These are phyloP conservation scores for Lachancea fermentati DNA, from an alignment of 805 yeast genomes.

Conservation along the genomic window DNA sequence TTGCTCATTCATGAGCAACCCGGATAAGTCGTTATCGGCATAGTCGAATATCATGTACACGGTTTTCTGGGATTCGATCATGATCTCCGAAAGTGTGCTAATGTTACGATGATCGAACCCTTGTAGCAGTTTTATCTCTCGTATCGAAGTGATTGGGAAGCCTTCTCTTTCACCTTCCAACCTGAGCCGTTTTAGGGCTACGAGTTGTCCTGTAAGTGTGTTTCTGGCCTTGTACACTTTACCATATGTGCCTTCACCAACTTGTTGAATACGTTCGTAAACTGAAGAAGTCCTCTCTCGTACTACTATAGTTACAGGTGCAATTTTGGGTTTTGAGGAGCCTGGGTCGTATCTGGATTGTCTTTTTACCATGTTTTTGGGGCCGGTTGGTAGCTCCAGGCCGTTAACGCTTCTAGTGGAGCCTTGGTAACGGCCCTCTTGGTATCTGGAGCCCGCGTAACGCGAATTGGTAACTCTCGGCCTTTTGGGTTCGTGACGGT, in stretches of 20 bases:
- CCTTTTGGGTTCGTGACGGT: slow-evolving; percentile 1
- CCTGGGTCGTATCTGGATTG: slow-evolving; percentile 9
- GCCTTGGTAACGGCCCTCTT: slow-evolving; percentile 2
- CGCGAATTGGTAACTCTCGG: slow-evolving; percentile 3
- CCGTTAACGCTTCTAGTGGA: slow-evolving; percentile 2
- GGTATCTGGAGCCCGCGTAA: slow-evolving; percentile 7
- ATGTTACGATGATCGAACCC: slow-evolving; percentile 72
- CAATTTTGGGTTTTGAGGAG: slow-evolving; percentile 2
- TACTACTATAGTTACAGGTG: slow-evolving; percentile 6
- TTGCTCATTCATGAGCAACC: slow-evolving; percentile 72
- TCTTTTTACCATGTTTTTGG: slow-evolving; percentile 2
- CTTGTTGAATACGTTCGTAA: slow-evolving; percentile 75
- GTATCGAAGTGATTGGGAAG: slow-evolving; percentile 89
- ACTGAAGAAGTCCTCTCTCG: slow-evolving; percentile 23
- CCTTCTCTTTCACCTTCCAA: slow-evolving; percentile 90
- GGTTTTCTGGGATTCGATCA: slow-evolving; percentile 61
- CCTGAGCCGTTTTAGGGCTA: slow-evolving; percentile 83
- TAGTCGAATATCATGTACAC: slow-evolving; percentile 91
- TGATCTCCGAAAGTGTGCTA: slow-evolving; percentile 79
- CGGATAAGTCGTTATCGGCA: slow-evolving; percentile 89
- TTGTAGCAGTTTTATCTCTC: slow-evolving; percentile 85
- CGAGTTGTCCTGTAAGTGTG: slow-evolving; percentile 55
- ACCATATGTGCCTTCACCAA: slow-evolving; percentile 99
- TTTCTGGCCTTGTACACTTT: slow-evolving; percentile 54
- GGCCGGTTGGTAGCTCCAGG: slow-evolving; percentile 7